Base-by-base conservation (phyloP, 2,329 filamentous ascomycete species). In the Talaromyces islandicus region DNA sequence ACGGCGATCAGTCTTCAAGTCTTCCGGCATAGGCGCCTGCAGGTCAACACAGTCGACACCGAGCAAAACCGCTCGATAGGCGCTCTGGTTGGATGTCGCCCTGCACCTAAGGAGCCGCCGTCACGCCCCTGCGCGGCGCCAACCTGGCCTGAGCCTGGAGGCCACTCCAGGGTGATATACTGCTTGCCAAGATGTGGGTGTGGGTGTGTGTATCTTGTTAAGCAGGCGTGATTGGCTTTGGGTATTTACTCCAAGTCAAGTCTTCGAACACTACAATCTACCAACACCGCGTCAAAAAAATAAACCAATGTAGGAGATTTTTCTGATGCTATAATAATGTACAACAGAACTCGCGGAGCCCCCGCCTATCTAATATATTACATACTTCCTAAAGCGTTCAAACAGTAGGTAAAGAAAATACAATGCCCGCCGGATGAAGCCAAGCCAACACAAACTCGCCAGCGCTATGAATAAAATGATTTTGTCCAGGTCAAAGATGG, bases 391-490 rank as follows among this genome's bases (percentile, higher is more conserved):
- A 29, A 29, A 52, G 17, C 25, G n/a, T 25, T 52, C 48, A 19
- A n/a, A 52, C 7, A 29, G 25, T 21, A 52, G 48, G 48, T 29
- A 10, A 52, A 52, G 12, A 29, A 55, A 38, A 24, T 43, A 55
- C 12, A 35, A 55, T 21, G 27, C 30, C 27, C 30, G 19, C 53
- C 60, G 58, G 46, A 60, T 46, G 54, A 54, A 61, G 43, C n/a
- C 7, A 19, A 55, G 29, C 43, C 55, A 61, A 56, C 58, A 58
- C 56, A 58, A 50, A 62, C 60, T 66, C 63, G 65, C 65, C 64
- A 63, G 59, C 66, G 65, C 66, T 67, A 67, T 67, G 65, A 64
- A 55, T 60, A 29, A n/a, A 29, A 29, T 38, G 56, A 50, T 59
- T 56, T n/a, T 54, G 57, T 62, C 52, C 51, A 57, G 55, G 30